Evolutionary conservation across 805 yeast species (phyloP), one percentile per base, ranked within the genome.

Genomic region (Zygotorulaspora chibaensis): DNA sequence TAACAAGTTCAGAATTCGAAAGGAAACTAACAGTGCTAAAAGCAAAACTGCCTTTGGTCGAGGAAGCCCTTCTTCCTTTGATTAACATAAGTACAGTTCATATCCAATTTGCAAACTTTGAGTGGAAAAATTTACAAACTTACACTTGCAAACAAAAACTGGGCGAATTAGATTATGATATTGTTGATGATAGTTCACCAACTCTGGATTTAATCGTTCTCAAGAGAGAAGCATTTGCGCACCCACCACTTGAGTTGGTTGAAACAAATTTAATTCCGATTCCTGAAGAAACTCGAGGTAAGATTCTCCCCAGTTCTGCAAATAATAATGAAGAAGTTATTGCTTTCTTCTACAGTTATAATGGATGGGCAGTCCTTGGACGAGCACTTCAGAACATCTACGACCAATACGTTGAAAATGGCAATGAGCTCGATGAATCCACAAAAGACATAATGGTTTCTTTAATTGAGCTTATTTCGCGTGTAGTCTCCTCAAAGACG

Each of bases 331-430:
- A 55, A 17, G 56, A 53, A 34, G 67, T 70, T 13, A 84, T 85
- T 2, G 75, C 87, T 17, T 89, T 93, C 67, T 67, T 83, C 23
- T 79, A 84, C 59, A 73, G 75, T 3, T 88, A 82, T 61, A 86
- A 82, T 58, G 97, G 97, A 1, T 89, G 97, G 96, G 77, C 95
- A 0, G 66, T 85, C 23, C 56, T 91, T 13, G 97, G 97, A 1
- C 75, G 95, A 56, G 68, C 86, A 0, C 63, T 90, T 27, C 89
- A 85, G 53, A 84, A 84, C 52, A 65, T 83, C 8, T 70, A 60
- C 39, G 49, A 48, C 15, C 23, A 38, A 57, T 59, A 55, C 39
- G 26, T 50, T 33, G 47, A 58, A 34, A 43, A 56, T 18, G 57
- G 69, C 46, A 73, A 70, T 41, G 67, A 70, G 11, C 45, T 58